These are phyloP conservation scores for Lactifluus rugatus DNA, from an alignment of 768 basidiomycete species.

Conservation along the genomic window DNA sequence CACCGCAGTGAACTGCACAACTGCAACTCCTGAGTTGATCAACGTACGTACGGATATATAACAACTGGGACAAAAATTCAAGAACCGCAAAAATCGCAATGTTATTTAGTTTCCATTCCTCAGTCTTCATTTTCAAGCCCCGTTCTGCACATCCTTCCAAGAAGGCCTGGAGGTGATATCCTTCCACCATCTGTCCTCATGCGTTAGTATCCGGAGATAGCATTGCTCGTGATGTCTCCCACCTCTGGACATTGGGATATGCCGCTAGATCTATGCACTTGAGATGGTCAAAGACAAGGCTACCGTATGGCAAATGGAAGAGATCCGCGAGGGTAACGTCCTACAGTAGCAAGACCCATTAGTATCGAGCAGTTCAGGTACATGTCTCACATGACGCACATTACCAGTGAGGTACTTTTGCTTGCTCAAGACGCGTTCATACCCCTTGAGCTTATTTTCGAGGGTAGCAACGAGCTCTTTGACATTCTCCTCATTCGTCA, in stretches of 20 bases:
- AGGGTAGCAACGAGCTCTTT: neutral
- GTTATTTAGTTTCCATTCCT: neutral
- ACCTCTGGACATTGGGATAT: slow-evolving; percentile 8
- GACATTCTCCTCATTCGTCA: neutral
- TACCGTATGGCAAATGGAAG: slow-evolving; percentile 1
- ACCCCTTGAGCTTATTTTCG: slow-evolving; percentile 1
- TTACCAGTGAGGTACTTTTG: slow-evolving; percentile 16
- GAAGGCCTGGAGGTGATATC: slow-evolving; percentile 1
- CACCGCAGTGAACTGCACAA: too few relatives aligned
- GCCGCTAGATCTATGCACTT: neutral
- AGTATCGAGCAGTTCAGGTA: neutral
- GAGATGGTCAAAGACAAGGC: neutral
- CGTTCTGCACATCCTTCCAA: slow-evolving; percentile 10
- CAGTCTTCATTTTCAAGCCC: neutral
- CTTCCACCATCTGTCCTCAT: slow-evolving; percentile 9
- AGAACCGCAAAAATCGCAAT: neutral
- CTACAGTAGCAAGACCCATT: neutral
- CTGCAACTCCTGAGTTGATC: too few relatives aligned
- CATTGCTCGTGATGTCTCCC: neutral
- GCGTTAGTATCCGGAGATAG: neutral
- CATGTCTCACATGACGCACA: neutral
- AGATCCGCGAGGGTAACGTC: slow-evolving; percentile 11
- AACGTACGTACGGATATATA: too few relatives aligned
- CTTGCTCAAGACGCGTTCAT: slow-evolving; percentile 3
- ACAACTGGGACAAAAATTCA: too few relatives aligned